A percentile compares a stretch with the other conserved stretches of the same genome.
phyloP scores from a whole-genome alignment of 2,329 filamentous ascomycete species.

The Aspergillus novofumigatus region DNA sequence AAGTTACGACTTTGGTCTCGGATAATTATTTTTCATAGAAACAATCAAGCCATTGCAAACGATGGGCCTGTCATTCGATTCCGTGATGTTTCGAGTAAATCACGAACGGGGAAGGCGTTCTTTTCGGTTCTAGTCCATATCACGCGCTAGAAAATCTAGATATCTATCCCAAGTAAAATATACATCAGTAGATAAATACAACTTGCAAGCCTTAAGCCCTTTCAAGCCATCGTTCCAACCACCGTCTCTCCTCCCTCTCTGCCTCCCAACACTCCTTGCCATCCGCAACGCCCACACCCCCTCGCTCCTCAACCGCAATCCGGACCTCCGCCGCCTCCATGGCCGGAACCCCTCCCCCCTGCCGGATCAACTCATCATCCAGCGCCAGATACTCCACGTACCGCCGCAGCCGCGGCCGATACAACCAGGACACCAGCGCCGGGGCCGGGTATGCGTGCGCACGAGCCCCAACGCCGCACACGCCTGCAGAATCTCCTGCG shows the following conservation, averaged over 20 bases:
- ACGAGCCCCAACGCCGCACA: constrained; percentile 33
- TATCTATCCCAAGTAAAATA: not conserved
- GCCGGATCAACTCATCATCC: constrained; percentile 67
- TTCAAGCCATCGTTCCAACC: constrained; percentile 35
- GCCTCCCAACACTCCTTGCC: constrained; percentile 18
- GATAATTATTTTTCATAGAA: not conserved
- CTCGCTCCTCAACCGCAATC: constrained; percentile 68
- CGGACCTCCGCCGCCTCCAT: constrained; percentile 62
- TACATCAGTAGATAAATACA: not conserved
- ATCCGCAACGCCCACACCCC: constrained; percentile 37
- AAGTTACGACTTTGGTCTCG: not conserved
- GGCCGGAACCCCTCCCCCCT: constrained; percentile 56
- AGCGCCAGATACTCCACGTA: constrained; percentile 60
- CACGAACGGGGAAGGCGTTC: too few relatives aligned
- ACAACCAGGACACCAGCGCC: constrained; percentile 37
- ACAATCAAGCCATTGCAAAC: not conserved
- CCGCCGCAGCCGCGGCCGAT: constrained; percentile 51
- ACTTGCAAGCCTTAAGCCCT: constrained; percentile 5
- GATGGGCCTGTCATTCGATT: not conserved
- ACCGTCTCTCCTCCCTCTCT: constrained; percentile 30
- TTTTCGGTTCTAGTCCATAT: not conserved
- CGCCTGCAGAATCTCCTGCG: constrained; percentile 26
- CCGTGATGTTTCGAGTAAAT: not conserved
- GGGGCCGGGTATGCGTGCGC: constrained; percentile 41
- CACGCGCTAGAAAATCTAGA: not conserved